Evolutionary conservation across 2,329 filamentous ascomycete genomes (phyloP), one percentile per base, ranked within the genome.

Genomic region (Cladophialophora bantiana): DNA sequence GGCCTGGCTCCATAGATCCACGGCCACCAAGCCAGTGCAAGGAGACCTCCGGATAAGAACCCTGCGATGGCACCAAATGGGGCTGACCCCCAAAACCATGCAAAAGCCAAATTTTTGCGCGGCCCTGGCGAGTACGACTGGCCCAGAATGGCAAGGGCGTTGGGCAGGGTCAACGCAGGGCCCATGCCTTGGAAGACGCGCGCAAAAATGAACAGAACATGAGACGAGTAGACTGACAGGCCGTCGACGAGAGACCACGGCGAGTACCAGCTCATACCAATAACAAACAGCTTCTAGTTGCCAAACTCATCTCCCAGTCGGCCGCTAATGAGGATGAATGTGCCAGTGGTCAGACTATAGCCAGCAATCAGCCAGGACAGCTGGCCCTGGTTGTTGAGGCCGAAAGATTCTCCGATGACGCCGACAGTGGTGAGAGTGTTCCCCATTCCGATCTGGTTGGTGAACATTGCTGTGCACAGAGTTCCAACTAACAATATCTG

Each of bases 101-200:
- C 76, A 69, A 91, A 89, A 0, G 86, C 82, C 77, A 90, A 85
- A 55, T 86, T 83, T 74, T 89, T 89, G 65, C 83, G 81, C 61
- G 76, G 78, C 0, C 88, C 88, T 0, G 85, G 85, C 0, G 80
- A 77, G 69, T 89, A 90, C 0, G 84, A 82, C 0, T 80, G 79
- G 1, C 87, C 88, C 0, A 91, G 75, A 12, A 92, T 80, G 2
- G 88, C 88, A 20, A 90, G 76, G 0, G 82, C 87, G 68, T 90
- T 91, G 0, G 89, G 89, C 32, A 91, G 78, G 9, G 84, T 78
- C 38, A 91, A 79, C 0, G 88, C 87, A 0, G 87, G 86, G 0
- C 89, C 89, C 6, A 80, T 72, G 4, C 78, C 86, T 68, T 89
- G 86, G 2, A 88, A 74, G 0, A 83, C 84, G 4, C 86, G 81